Evolutionary conservation across 2,329 filamentous ascomycete species (phyloP).

Genomic region (Aspergillus spinulosporus): DNA sequence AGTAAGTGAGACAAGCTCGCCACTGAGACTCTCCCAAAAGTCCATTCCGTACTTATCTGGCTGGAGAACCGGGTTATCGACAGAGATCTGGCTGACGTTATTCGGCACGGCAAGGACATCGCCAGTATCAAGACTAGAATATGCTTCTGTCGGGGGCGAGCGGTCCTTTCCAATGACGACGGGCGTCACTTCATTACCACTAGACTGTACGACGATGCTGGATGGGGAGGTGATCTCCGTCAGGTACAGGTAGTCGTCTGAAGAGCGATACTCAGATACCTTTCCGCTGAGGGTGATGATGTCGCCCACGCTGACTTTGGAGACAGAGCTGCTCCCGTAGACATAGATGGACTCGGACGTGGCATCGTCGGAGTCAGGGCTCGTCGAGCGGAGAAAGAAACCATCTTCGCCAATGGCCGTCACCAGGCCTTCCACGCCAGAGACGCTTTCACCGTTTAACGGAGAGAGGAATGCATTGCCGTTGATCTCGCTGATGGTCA

Average conservation of each 20-base stretch:
- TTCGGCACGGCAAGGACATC: slow-evolving; percentile 67
- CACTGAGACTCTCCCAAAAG: slow-evolving; percentile 70
- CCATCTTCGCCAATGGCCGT: slow-evolving; percentile 64
- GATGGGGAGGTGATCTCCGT: slow-evolving; percentile 62
- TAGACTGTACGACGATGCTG: slow-evolving; percentile 56
- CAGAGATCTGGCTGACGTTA: slow-evolving; percentile 59
- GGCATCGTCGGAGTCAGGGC: slow-evolving; percentile 54
- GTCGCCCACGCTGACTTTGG: slow-evolving; percentile 62
- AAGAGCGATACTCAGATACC: slow-evolving; percentile 61
- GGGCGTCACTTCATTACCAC: slow-evolving; percentile 56
- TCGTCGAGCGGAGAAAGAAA: slow-evolving; percentile 64
- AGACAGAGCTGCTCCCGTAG: slow-evolving; percentile 55
- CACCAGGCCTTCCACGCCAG: slow-evolving; percentile 63
- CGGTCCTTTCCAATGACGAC: slow-evolving; percentile 61
- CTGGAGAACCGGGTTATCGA: slow-evolving; percentile 60
- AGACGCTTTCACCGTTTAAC: slow-evolving; percentile 57
- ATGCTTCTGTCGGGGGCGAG: slow-evolving; percentile 62
- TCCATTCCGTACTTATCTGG: slow-evolving; percentile 66
- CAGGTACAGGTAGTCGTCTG: slow-evolving; percentile 59
- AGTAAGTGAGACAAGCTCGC: slow-evolving; percentile 66
- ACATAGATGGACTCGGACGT: slow-evolving; percentile 69
- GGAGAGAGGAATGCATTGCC: slow-evolving; percentile 65
- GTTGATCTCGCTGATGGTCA: slow-evolving; percentile 65
- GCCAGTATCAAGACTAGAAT: slow-evolving; percentile 63
- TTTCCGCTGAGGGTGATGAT: slow-evolving; percentile 61